phyloP scores from a whole-genome alignment of 2,329 filamentous ascomycete genomes.

The Sclerotinia borealis region DNA sequence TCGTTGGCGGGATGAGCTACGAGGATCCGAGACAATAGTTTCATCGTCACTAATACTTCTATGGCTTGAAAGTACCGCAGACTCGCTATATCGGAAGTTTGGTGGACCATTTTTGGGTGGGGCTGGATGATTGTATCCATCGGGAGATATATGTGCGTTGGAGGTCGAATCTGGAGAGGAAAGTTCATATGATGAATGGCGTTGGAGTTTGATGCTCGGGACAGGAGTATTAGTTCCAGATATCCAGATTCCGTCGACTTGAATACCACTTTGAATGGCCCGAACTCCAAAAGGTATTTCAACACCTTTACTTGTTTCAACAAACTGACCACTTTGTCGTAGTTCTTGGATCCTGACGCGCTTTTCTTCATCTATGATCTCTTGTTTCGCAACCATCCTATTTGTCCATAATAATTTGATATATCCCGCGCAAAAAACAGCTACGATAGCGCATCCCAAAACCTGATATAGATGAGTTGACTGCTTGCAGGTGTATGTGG shows the following conservation, averaged over 20 bases:
- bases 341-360: constrained; percentile 47
- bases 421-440: constrained; percentile 63
- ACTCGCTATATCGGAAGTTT: constrained; percentile 2
- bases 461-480: constrained; percentile 44
- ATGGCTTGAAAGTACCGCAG: constrained; percentile 1
- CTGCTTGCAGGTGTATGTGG: background rate
- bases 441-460: constrained; percentile 62
- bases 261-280: constrained; percentile 75
- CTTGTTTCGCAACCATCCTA: constrained; percentile 48
- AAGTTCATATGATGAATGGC: constrained; percentile 15
- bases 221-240: constrained; percentile 26
- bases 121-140: background rate
- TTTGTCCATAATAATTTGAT: constrained; percentile 61
- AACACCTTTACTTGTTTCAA: constrained; percentile 35
- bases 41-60: constrained; percentile 10
- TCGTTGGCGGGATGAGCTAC: constrained; percentile 13
- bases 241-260: constrained; percentile 82
- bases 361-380: constrained; percentile 62
- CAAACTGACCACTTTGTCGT: constrained; percentile 43
- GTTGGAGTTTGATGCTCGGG: constrained; percentile 18
- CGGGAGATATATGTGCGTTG: constrained; percentile 4
- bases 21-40: background rate
- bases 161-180: constrained; percentile 1
- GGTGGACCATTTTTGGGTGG: background rate
- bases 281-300: constrained; percentile 81